Evolutionary conservation across 2,329 filamentous ascomycete species (phyloP), one percentile per base, ranked within the genome.

Genomic region (Paecilomyces variotii): DNA sequence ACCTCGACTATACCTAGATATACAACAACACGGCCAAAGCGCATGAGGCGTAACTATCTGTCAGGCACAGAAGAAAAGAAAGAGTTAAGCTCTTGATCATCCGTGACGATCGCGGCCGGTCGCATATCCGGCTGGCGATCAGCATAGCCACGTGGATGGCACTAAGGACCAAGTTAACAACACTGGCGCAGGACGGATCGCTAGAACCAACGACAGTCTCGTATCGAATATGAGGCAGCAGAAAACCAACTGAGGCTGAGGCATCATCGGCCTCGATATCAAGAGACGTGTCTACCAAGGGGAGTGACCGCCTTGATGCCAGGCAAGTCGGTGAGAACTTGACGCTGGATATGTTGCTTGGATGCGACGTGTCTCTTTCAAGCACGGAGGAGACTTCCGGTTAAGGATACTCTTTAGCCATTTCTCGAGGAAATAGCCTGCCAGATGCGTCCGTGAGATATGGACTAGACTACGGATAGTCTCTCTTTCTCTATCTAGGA

Each of bases 121-220:
- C 28, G 32, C 27, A 39, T 11, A 26, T 35, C 54, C 28, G 32
- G 28, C 54, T 39, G 54, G 54, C 24, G 54, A 55, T 55, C 54
- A 55, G n/a, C 19, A 34, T n/a, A 39, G 54, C 54, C 54, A 55
- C 54, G 54, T 55, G 54, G 54, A 55, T 28, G 50, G 50, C 54
- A 55, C 54, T 39, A 55, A 39, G 53, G 10, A 54, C n/a, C 53
- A 54, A 30, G 14, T 39, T 55, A 26, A 55, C 19, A 34, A n/a
- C 25, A 55, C 54, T 34, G 9, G 14, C 53, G 28, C 53, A 32
- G 32, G 12, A 45, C 35, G n/a, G 35, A 45, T 19, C 35, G 35
- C 39, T 19, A n/a, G n/a, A 45, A n/a, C n/a, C 35, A 19, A 45
- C 35, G 35, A 45, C 35, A n/a, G 35, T 4, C 14, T 19, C 14